These are phyloP conservation scores for Syzygium oleosum DNA, from an alignment of 345 rosid genomes.

Conservation along the genomic window DNA sequence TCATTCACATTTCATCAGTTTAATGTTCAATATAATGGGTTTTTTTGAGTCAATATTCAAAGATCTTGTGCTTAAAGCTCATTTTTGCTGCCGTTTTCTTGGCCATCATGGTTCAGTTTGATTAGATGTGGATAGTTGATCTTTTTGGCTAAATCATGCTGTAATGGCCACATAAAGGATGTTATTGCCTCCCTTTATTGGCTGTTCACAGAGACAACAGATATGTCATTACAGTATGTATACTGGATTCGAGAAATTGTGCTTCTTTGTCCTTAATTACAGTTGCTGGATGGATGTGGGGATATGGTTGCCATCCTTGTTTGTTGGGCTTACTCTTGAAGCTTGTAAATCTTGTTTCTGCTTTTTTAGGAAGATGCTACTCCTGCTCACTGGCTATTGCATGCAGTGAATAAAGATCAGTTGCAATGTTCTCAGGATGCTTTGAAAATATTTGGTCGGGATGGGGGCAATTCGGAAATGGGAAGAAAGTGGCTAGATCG, in stretches of 20 bases:
- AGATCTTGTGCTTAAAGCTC: not conserved
- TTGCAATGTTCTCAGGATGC: not conserved
- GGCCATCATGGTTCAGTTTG: not conserved
- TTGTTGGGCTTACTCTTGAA: not conserved
- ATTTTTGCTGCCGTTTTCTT: not conserved
- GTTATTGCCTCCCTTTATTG: not conserved
- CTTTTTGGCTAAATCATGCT: not conserved
- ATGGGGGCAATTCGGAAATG: not conserved
- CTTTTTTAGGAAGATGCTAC: not conserved
- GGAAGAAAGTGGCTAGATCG: not conserved
- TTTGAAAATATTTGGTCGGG: not conserved
- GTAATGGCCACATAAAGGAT: not conserved
- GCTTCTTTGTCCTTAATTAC: not conserved
- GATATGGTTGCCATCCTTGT: not conserved
- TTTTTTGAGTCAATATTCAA: constrained; percentile 3
- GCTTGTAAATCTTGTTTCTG: not conserved
- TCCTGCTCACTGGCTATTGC: not conserved
- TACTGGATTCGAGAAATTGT: not conserved
- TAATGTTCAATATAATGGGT: not conserved
- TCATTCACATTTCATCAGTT: constrained; percentile 10
- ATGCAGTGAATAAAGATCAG: not conserved
- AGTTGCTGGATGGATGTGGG: not conserved
- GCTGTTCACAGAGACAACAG: not conserved
- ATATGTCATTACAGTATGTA: not conserved
- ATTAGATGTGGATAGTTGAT: not conserved